Conservation (phyloP, 2,329 filamentous ascomycete species). For the Cladosporium sp. region DNA sequence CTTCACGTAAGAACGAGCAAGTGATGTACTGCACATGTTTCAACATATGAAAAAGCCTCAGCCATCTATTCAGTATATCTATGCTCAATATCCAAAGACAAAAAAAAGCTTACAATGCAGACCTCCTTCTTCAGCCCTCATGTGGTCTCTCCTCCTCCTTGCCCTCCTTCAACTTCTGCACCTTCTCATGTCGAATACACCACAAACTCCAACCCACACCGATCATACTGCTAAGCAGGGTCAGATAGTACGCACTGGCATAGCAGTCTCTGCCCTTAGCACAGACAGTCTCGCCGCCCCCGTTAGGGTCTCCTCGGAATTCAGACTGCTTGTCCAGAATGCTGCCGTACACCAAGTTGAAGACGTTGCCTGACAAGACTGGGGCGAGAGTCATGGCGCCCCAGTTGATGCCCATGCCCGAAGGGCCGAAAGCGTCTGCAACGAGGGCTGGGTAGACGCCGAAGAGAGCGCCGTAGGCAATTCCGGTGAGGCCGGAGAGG, state of each 20-base stretch:
- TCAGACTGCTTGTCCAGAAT: constrained; percentile 80
- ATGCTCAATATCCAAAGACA: too few relatives aligned
- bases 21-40: too few relatives aligned
- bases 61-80: too few relatives aligned
- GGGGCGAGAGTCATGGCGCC: constrained; percentile 89
- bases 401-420: constrained; percentile 91
- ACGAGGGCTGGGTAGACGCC: constrained; percentile 85
- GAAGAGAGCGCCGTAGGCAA: constrained; percentile 90
- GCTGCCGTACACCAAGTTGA: constrained; percentile 83
- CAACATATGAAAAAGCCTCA: too few relatives aligned
- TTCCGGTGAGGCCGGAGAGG: constrained; percentile 76
- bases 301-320: constrained; percentile 52
- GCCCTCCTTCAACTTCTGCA: constrained; percentile 1
- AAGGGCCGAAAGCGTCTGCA: constrained; percentile 85
- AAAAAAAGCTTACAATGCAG: not conserved
- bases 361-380: constrained; percentile 81
- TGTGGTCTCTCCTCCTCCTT: not conserved
- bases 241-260: constrained; percentile 71
- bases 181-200: constrained; percentile 48
- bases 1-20: too few relatives aligned
- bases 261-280: constrained; percentile 77
- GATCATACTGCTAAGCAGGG: constrained; percentile 63
- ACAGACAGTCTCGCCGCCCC: constrained; percentile 58
- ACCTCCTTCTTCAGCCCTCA: not conserved
- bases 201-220: constrained; percentile 67